Conservation (phyloP, 148 eudicot species). For the Diospyros kaki region DNA sequence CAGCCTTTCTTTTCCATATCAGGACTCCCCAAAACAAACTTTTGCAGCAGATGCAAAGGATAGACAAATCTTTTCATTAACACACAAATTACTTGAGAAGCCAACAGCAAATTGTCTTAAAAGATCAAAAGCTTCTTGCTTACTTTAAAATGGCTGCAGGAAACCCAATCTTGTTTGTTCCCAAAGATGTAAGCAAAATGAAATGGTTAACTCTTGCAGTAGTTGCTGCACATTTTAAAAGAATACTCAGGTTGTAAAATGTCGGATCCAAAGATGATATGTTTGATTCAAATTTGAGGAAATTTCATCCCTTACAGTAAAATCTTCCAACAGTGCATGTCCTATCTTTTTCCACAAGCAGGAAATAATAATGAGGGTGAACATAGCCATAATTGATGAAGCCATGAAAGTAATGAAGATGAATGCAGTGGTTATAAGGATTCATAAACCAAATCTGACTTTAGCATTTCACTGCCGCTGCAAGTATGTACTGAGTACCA, state of each 20-base stretch:
- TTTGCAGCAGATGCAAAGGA: constrained; percentile 17
- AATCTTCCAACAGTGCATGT: neutral
- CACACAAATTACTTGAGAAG: neutral
- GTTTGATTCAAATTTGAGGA: constrained; percentile 9
- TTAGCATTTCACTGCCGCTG: neutral
- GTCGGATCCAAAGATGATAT: neutral
- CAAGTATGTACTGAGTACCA: neutral
- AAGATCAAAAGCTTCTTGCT: constrained; percentile 22
- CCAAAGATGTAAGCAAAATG: constrained; percentile 75
- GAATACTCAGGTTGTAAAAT: constrained; percentile 3
- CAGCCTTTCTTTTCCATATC: constrained; percentile 88
- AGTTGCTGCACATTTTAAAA: constrained; percentile 53
- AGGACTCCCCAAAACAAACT: constrained; percentile 98
- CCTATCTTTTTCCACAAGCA: neutral
- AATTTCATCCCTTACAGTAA: neutral
- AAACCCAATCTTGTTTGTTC: constrained; percentile 89
- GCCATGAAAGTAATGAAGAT: neutral
- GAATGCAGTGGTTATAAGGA: neutral
- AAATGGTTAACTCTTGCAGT: constrained; percentile 68
- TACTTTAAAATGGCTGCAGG: constrained; percentile 93
- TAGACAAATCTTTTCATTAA: neutral
- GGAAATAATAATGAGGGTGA: neutral
- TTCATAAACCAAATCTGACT: neutral
- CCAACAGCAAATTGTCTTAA: neutral
- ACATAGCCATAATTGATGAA: neutral